phyloP scores from a whole-genome alignment of 257 asterid genomes.

The Nicotiana benthamiana region DNA sequence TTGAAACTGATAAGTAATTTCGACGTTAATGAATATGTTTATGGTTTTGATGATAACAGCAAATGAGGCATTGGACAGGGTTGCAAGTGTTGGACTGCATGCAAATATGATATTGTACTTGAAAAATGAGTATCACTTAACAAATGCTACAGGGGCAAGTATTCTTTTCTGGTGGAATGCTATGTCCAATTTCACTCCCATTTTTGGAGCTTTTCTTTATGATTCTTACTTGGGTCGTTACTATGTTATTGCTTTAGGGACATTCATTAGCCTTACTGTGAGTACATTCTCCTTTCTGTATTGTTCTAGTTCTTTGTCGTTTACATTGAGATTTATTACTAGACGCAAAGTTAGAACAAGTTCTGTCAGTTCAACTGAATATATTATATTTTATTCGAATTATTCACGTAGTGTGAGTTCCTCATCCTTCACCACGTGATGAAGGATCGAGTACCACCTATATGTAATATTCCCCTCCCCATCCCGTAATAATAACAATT shows the following conservation, averaged over 20 bases:
- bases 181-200: constrained; percentile 52
- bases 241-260: constrained; percentile 39
- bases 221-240: constrained; percentile 77
- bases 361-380: not conserved
- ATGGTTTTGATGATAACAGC: constrained; percentile 22
- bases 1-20: not conserved
- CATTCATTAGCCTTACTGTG: constrained; percentile 36
- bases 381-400: too few relatives aligned
- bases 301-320: not conserved
- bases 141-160: constrained; percentile 33
- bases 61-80: constrained; percentile 71
- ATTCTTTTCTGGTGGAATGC: constrained; percentile 59
- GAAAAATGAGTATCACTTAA: constrained; percentile 35
- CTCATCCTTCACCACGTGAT: too few relatives aligned
- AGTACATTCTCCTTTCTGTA: constrained; percentile 5
- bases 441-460: too few relatives aligned
- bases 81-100: constrained; percentile 54
- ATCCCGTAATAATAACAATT: too few relatives aligned
- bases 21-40: not conserved
- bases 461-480: too few relatives aligned
- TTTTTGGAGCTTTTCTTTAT: constrained; percentile 69
- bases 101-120: constrained; percentile 59
- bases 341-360: not conserved
- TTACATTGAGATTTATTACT: not conserved
- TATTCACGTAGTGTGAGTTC: too few relatives aligned